phyloP scores from a whole-genome alignment of 2,329 filamentous ascomycete genomes.

The Ophiosphaerella narmari region DNA sequence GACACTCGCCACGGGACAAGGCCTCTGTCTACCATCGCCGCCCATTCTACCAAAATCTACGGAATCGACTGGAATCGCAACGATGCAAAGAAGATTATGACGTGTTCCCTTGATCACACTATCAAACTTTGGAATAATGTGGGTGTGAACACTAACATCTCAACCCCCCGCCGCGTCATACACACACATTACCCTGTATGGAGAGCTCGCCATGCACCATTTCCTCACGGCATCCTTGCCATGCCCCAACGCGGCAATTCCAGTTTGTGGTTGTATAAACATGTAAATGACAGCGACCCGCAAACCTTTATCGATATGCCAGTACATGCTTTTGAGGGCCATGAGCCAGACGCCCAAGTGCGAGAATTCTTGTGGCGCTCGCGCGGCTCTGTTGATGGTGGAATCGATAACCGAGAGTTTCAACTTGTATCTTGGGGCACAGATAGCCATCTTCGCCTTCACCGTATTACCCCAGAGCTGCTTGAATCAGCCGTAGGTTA shows the following conservation, averaged over 20 bases:
- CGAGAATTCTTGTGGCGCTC: constrained; percentile 92
- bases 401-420: constrained; percentile 83
- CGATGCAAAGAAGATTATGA: constrained; percentile 72
- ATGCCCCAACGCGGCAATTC: constrained; percentile 92
- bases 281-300: constrained; percentile 51
- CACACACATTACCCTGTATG: constrained; percentile 84
- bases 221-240: constrained; percentile 81
- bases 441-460: constrained; percentile 79
- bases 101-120: constrained; percentile 87
- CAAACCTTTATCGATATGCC: constrained; percentile 36
- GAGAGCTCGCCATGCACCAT: constrained; percentile 89
- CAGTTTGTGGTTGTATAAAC: constrained; percentile 82
- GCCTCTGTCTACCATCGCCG: constrained; percentile 81
- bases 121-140: constrained; percentile 93
- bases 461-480: constrained; percentile 69
- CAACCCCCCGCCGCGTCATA: constrained; percentile 63
- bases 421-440: constrained; percentile 92
- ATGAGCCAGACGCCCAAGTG: constrained; percentile 62
- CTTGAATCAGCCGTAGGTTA: constrained; percentile 72
- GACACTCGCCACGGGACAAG: constrained; percentile 79
- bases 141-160: constrained; percentile 55
- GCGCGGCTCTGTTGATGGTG: constrained; percentile 67
- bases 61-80: constrained; percentile 93
- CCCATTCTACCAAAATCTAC: constrained; percentile 92
- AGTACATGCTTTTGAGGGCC: constrained; percentile 57